Base-by-base conservation (phyloP, 768 basidiomycete species). In the Boletus rufocinnamomeus region DNA sequence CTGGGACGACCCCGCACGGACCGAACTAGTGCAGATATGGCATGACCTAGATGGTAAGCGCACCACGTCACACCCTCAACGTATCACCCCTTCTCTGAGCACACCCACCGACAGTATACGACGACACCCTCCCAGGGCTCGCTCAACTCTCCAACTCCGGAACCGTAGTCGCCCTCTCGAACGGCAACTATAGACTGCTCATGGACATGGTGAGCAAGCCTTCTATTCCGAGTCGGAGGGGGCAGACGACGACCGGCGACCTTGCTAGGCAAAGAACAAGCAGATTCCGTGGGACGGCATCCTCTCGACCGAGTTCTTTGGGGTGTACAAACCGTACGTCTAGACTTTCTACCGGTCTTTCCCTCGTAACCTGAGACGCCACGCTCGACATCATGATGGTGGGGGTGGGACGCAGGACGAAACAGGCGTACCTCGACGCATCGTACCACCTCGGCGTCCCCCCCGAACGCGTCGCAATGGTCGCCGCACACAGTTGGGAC, bases 211-310 rank as follows among this genome's bases (percentile, higher is more conserved):
- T 84, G 25, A 61, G 64, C 30, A 27, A 3, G 2, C 4, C 27
- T 3, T 52, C 19, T 2, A 10, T 16, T 25, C 32, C 0, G 30
- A 32, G 2, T 27, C 43, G 14, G 14, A 16, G 16, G 3, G 13
- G 17, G 14, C n/a, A n/a, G n/a, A n/a, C n/a, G n/a, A n/a, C n/a
- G n/a, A n/a, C n/a, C n/a, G n/a, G n/a, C n/a, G n/a, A n/a, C n/a
- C n/a, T n/a, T n/a, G n/a, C n/a, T n/a, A 87, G 86, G 85, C 87
- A 1, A 88, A 84, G 69, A 71, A 81, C 55, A 82, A 84, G 3
- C 74, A 79, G 19, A 72, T 88, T 4, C 86, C 86, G 0, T 88
- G 84, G 86, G 86, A 88, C 56, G 75, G 77, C 1, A 71, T 89
- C 23, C 79, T 89, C 55, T 86, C 86, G 1, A 74, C 80, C 2